Percentiles rank a stretch among this genome's conserved stretches.
Conservation (phyloP, 352 stramenopile genomes). For the Phytophthora citricola region DNA sequence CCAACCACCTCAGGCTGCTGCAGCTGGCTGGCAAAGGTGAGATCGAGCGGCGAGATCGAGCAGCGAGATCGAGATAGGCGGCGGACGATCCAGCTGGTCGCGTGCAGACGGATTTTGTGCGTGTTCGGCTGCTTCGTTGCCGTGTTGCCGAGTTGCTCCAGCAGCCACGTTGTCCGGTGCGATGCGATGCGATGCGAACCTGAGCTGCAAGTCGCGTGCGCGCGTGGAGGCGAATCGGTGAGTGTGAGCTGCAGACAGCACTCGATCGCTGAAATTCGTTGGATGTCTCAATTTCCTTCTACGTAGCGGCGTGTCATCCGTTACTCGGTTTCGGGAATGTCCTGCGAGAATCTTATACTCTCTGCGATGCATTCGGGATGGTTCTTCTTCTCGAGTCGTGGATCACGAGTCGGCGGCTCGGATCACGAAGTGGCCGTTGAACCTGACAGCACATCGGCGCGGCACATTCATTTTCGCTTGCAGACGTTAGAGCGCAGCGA, state of each 20-base stretch:
- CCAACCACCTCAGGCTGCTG: conserved; percentile 12
- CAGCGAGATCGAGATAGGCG: conserved; percentile 16
- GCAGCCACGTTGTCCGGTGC: conserved; percentile 1
- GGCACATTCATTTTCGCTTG: too few relatives aligned
- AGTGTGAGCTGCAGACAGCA: not conserved
- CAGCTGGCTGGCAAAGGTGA: conserved; percentile 14
- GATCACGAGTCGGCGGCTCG: not conserved
- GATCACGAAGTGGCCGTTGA: conserved; percentile 26
- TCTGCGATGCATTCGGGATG: conserved; percentile 8
- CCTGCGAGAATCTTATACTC: conserved; percentile 4
- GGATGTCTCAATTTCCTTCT: conserved; percentile 15
- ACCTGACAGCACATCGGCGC: not conserved
- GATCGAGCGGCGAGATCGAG: not conserved
- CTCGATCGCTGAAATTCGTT: conserved; percentile 2
- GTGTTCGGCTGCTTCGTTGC: conserved; percentile 12
- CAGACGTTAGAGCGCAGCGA: too few relatives aligned
- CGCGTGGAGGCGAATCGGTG: conserved; percentile 7
- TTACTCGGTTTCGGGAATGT: conserved; percentile 3
- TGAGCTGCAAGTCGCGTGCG: not conserved
- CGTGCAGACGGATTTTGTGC: conserved; percentile 12
- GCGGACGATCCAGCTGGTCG: conserved; percentile 10
- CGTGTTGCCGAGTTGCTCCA: conserved; percentile 8
- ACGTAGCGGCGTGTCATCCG: conserved; percentile 8
- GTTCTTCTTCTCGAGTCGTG: not conserved
- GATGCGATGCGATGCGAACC: not conserved